Percentiles rank a stretch among this genome's conserved stretches.
Evolutionary conservation across 163 green algal species (phyloP).

Genomic region (Scenedesmus sp.): DNA sequence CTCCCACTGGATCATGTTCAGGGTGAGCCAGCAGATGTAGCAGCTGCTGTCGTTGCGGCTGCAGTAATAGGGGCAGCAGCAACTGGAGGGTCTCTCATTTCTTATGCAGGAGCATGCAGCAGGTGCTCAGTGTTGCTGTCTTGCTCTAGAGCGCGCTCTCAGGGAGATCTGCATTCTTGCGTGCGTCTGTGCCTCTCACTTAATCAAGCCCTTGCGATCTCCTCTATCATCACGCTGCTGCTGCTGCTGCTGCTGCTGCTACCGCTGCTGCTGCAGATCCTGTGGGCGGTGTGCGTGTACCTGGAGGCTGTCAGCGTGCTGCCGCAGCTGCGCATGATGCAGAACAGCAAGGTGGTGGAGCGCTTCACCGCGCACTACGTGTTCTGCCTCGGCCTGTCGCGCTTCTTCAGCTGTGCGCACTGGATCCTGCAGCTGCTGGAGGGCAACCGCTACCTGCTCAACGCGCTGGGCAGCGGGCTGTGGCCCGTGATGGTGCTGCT

Average conservation of each 20-base stretch:
- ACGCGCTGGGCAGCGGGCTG: slow-evolving; percentile 87
- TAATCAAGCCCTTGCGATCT: not conserved
- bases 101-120: not conserved
- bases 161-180: not conserved
- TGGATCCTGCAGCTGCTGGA: slow-evolving; percentile 98
- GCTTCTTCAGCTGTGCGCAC: slow-evolving; percentile 98
- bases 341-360: slow-evolving; percentile 98
- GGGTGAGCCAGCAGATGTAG: slow-evolving; percentile 62
- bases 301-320: slow-evolving; percentile 96
- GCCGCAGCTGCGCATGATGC: slow-evolving; percentile 99
- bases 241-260: not conserved
- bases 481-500: slow-evolving; percentile 96
- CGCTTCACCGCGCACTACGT: slow-evolving; percentile 98
- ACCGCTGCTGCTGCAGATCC: slow-evolving; percentile 67
- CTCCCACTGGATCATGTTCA: slow-evolving; percentile 84
- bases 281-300: slow-evolving; percentile 99
- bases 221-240: not conserved
- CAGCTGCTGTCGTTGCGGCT: not conserved
- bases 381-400: slow-evolving; percentile 94
- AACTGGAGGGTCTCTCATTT: not conserved
- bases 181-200: not conserved
- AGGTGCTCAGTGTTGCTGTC: not conserved
- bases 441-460: slow-evolving; percentile 91
- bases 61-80: not conserved
- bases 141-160: not conserved